Evolutionary conservation across 202 grass and related monocot genomes (phyloP).

Genomic region (Zizania palustris): DNA sequence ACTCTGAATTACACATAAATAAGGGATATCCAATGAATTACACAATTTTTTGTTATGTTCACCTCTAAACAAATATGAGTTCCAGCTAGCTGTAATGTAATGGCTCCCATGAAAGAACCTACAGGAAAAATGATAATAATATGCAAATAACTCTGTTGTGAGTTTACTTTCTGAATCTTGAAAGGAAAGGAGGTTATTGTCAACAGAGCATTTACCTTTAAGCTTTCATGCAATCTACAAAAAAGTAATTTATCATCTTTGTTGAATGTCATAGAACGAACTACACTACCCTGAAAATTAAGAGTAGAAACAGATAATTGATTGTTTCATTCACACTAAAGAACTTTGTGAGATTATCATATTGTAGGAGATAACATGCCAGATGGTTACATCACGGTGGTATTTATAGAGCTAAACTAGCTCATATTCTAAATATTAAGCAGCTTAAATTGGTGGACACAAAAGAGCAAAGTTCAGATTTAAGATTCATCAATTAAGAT

Average conservation of each 20-base stretch:
- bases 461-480: not conserved
- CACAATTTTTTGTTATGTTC: too few species aligned
- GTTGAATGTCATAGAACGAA: constrained; percentile 89
- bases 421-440: constrained; percentile 10
- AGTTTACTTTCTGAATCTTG: constrained; percentile 1
- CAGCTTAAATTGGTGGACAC: not conserved
- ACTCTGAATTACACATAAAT: too few species aligned
- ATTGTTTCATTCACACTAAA: constrained; percentile 25
- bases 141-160: not conserved
- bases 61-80: too few species aligned
- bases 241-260: constrained; percentile 79
- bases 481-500: too few species aligned
- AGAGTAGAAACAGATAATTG: constrained; percentile 24
- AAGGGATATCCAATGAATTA: too few species aligned
- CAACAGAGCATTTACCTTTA: constrained; percentile 63
- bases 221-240: constrained; percentile 89
- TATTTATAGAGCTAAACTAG: constrained; percentile 18
- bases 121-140: constrained; percentile 42
- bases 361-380: constrained; percentile 15
- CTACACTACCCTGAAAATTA: constrained; percentile 71
- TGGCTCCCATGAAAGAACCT: constrained; percentile 98
- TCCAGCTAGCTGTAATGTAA: too few species aligned
- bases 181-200: constrained; percentile 24
- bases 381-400: constrained; percentile 15
- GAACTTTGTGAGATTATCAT: constrained; percentile 9